Evolutionary conservation across 2,329 filamentous ascomycete species (phyloP), one percentile per base, ranked within the genome.

Genomic region (Blastomyces parvus): DNA sequence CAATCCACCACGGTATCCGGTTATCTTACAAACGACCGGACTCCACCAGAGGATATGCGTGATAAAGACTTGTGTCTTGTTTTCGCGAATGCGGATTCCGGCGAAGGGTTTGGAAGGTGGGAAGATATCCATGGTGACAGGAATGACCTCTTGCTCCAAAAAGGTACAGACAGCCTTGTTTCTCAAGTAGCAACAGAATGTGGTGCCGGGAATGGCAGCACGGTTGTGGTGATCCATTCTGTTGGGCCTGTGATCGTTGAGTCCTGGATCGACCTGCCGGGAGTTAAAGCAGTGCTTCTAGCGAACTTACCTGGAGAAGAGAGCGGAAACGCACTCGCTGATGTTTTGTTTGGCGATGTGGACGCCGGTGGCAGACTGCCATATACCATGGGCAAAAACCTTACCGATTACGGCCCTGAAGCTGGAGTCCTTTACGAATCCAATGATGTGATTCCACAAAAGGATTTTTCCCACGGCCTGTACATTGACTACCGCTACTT

Each of bases 401-500:
- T 82, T 63, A 76, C 72, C 27, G 83, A 85, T 65, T 86, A 85
- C 65, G 92, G 92, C 0, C 83, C 85, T 0, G 85, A 83, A 19
- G 88, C 82, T 22, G 82, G 87, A 70, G 80, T 94, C 48, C 79
- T 91, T 66, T 90, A 88, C 70, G 78, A 85, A 59, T 84, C 88
- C 0, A 88, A 90, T 67, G 84, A 82, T 19, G 78, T 89, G 3
- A 80, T 87, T 1, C 90, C 91, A 0, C 90, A 96, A 71, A 90
- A 95, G 68, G 86, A 90, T 67, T 96, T 94, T 72, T 82, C 81
- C 0, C 90, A 96, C 71, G 90, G 90, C 0, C 77, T 96, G 0
- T 92, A 92, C 71, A 86, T 95, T 68, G 93, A 97, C 78, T 96
- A 97, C 77, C 87, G 91, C 14, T 84, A 92, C 74, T 92, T 97